phyloP scores from a whole-genome alignment of 768 basidiomycete genomes.

The Pulveroboletus frians region DNA sequence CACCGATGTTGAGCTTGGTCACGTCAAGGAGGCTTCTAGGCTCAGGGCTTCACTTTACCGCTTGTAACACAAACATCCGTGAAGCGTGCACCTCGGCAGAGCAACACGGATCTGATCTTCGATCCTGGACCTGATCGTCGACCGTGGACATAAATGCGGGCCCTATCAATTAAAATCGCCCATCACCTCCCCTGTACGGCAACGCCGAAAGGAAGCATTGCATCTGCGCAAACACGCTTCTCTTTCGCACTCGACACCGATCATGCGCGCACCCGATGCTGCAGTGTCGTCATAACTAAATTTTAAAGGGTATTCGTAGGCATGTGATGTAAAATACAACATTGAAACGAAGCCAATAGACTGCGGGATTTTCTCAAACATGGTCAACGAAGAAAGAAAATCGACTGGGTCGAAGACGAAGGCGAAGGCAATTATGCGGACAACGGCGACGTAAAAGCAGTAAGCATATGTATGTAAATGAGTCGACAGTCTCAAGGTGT shows the following conservation, averaged over 20 bases:
- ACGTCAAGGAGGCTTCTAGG: slow-evolving; percentile 16
- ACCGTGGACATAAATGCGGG: background rate
- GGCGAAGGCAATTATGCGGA: slow-evolving; percentile 11
- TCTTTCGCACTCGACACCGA: background rate
- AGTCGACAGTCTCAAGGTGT: slow-evolving; percentile 8
- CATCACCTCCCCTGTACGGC: slow-evolving; percentile 12
- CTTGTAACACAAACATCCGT: slow-evolving; percentile 15
- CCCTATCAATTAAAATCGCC: slow-evolving; percentile 21
- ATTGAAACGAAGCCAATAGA: background rate
- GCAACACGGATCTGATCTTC: slow-evolving; percentile 24
- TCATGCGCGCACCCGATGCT: background rate
- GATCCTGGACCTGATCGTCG: slow-evolving; percentile 31
- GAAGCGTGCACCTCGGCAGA: slow-evolving; percentile 20
- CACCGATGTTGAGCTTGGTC: background rate
- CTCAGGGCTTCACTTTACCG: slow-evolving; percentile 11
- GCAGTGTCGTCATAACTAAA: background rate
- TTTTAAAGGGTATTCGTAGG: slow-evolving; percentile 14
- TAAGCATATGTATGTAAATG: slow-evolving; percentile 8
- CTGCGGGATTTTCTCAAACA: slow-evolving; percentile 2
- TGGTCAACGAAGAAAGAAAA: background rate
- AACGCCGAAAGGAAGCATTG: background rate
- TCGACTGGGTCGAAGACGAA: slow-evolving; percentile 1
- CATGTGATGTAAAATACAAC: slow-evolving; percentile 13
- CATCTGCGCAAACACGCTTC: background rate
- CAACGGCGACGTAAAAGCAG: slow-evolving; percentile 3